Conservation (phyloP, 1,284 basidiomycete species). For the Schizopora paradoxa region DNA sequence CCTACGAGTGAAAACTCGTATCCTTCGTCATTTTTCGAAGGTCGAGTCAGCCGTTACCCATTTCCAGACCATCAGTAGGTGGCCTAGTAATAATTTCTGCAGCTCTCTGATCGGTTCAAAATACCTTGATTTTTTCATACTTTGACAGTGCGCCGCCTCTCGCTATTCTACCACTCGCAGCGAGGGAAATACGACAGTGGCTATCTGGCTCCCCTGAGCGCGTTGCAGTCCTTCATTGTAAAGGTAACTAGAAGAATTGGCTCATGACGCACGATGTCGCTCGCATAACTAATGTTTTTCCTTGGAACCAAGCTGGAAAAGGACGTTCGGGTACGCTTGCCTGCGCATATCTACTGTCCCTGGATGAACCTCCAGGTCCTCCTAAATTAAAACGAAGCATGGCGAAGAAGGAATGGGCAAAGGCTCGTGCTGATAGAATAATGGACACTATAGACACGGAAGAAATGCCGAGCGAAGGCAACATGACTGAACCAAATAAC, state of each 20-base stretch:
- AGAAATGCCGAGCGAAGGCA: constrained; percentile 22
- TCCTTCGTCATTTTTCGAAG: constrained; percentile 52
- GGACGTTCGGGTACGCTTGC: constrained; percentile 80
- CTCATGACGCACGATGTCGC: neutral
- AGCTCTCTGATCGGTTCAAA: neutral
- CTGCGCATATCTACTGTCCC: constrained; percentile 72
- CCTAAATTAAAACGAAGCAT: constrained; percentile 45
- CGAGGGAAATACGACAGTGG: constrained; percentile 78
- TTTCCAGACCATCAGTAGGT: constrained; percentile 87
- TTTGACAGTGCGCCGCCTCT: constrained; percentile 71
- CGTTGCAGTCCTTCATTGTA: constrained; percentile 85
- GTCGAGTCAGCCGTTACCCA: constrained; percentile 77
- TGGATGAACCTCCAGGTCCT: constrained; percentile 41
- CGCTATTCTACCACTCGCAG: constrained; percentile 70
- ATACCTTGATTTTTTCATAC: neutral
- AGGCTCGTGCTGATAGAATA: constrained; percentile 43
- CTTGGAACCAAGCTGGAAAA: constrained; percentile 54
- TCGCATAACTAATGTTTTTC: constrained; percentile 3
- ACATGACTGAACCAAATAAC: too few relatives aligned
- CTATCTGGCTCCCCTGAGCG: constrained; percentile 61
- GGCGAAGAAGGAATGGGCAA: constrained; percentile 43
- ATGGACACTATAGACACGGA: constrained; percentile 32
- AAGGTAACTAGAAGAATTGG: constrained; percentile 46
- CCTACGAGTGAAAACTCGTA: constrained; percentile 73
- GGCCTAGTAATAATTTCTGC: constrained; percentile 15